Base-by-base conservation (phyloP, 352 stramenopile genomes). In the Phytophthora ramorum region DNA sequence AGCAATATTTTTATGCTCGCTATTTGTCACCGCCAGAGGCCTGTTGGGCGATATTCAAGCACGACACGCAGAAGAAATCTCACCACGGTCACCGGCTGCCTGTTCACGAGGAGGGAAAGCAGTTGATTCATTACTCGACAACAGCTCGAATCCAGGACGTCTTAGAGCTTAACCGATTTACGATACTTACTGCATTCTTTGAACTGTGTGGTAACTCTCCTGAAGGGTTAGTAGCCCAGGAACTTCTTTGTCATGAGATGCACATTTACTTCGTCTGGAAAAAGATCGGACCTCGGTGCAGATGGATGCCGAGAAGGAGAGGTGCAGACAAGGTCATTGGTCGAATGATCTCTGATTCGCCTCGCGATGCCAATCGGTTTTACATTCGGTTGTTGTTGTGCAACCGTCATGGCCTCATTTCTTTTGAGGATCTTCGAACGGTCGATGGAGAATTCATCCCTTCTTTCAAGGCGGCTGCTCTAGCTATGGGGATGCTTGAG, bases 31-130 rank as follows among this genome's bases (percentile, higher is more conserved):
- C 34, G 0, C 46, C 9, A 2, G 35, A 64, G 19, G 35, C 46
- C 3, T 49, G 56, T 56, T 63, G 56, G 56, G 50, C 56, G 0
- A 63, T 56, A 13, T 52, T 57, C 37, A 35, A 37, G 37, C 51
- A 57, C 12, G 46, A 32, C 12, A 57, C 51, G 45, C 45, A 56
- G 12, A 50, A 56, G 22, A 63, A 57, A 5, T 55, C 43, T 1
- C 35, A 50, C 16, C 35, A 58, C 7, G 35, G 51, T 1, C 46
- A 64, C 7, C 17, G 41, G 7, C 10, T 52, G 8, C 10, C 40
- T 12, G 46, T 57, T 12, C 46, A 51, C 16, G 22, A 64, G 7
- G 34, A 51, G 22, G 35, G 17, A 2, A 12, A 41, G 3, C 24
- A 57, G n/a, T 49, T 41, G 3, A 34, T 57, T 13, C n/a, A 49